These are phyloP conservation scores for Nannochloropsis salina DNA, from an alignment of 108 stramenopile genomes.

Conservation along the genomic window DNA sequence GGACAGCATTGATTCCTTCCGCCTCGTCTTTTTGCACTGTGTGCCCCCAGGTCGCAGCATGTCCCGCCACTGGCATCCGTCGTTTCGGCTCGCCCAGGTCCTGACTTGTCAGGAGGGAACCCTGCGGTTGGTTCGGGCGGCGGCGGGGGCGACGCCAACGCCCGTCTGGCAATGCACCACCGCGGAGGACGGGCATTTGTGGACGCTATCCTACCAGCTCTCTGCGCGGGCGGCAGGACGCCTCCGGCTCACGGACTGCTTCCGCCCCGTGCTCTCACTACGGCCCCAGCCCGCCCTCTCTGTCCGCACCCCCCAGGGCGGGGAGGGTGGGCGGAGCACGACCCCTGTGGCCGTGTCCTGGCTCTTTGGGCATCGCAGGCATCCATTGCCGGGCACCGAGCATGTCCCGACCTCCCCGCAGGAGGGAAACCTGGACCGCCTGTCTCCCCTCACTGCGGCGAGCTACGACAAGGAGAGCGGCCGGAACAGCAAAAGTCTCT, in stretches of 20 bases:
- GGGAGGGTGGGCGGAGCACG: not conserved
- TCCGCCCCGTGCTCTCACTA: not conserved
- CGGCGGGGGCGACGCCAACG: not conserved
- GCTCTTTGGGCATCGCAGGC: not conserved
- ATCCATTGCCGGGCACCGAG: not conserved
- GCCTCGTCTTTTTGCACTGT: not conserved
- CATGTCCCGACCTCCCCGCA: not conserved
- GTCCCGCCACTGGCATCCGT: not conserved
- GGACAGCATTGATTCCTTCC: not conserved
- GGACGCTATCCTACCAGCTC: slow-evolving; percentile 2
- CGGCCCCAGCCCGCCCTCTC: not conserved
- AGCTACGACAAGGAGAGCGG: not conserved
- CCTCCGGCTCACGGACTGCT: not conserved
- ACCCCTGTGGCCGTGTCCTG: not conserved
- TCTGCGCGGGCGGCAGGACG: not conserved
- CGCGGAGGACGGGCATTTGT: not conserved
- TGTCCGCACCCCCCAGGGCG: not conserved
- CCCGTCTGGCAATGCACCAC: not conserved
- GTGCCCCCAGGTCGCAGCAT: not conserved
- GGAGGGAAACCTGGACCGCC: not conserved
- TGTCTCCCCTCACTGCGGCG: not conserved
- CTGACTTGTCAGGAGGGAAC: not conserved
- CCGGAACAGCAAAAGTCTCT: not conserved
- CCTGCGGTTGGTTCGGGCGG: not conserved
- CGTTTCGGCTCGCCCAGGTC: not conserved